Conservation (phyloP, 2,329 filamentous ascomycete genomes). For the Pseudopithomyces maydicus region DNA sequence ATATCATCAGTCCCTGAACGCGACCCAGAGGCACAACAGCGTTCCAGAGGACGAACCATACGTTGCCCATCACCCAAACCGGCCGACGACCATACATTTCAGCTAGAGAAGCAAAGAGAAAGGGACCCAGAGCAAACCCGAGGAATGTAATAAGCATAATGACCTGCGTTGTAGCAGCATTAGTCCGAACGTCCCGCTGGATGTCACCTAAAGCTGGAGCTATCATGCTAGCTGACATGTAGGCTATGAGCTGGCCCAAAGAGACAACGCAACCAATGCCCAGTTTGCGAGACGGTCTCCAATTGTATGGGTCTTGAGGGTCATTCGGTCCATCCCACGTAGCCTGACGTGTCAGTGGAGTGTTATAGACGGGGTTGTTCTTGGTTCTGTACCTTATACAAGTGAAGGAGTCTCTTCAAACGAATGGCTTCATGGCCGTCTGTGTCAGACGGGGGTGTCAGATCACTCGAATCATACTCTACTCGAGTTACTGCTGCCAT, state of each 20-base stretch:
- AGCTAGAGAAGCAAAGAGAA: slow-evolving; percentile 12
- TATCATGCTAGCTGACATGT: slow-evolving; percentile 21
- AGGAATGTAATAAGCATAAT: slow-evolving; percentile 18
- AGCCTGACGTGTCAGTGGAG: not conserved
- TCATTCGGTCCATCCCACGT: slow-evolving; percentile 29
- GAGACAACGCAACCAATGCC: slow-evolving; percentile 14
- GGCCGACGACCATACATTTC: slow-evolving; percentile 16
- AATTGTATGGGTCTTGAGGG: slow-evolving; percentile 40
- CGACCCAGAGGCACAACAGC: slow-evolving; percentile 12
- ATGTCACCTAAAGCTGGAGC: slow-evolving; percentile 16
- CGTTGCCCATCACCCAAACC: not conserved
- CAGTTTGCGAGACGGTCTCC: slow-evolving; percentile 28
- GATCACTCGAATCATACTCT: not conserved
- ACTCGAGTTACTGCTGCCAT: not conserved
- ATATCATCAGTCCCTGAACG: slow-evolving; percentile 10
- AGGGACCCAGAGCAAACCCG: slow-evolving; percentile 18
- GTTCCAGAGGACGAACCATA: slow-evolving; percentile 17
- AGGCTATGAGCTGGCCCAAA: slow-evolving; percentile 18
- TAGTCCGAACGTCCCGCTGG: slow-evolving; percentile 12
- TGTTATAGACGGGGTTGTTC: not conserved
- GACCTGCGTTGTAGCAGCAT: slow-evolving; percentile 14
- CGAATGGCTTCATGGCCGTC: not conserved
- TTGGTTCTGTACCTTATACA: not conserved
- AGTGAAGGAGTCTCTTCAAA: not conserved
- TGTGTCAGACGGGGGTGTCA: not conserved